Percentiles rank a stretch among this genome's conserved stretches.
These are phyloP conservation scores for Babesia bovis DNA, from an alignment of 169 alveolate species.

Conservation along the genomic window DNA sequence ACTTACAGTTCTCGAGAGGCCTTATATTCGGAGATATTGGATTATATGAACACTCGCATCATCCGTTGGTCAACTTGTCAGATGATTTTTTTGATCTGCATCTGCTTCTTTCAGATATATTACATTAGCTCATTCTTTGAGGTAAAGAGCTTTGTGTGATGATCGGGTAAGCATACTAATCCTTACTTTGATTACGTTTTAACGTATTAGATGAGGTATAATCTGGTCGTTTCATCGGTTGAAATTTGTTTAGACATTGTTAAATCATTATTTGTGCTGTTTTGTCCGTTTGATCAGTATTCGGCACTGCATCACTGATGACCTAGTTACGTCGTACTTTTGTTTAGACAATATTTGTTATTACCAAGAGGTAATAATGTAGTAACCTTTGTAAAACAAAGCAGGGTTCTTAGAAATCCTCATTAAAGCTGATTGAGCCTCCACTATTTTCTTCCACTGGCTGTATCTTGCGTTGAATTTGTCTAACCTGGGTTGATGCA, in stretches of 20 bases:
- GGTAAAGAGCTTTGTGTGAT: slow-evolving; percentile 61
- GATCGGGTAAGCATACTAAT: too few species aligned
- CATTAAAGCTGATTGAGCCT: slow-evolving; percentile 49
- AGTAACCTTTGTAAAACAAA: too few species aligned
- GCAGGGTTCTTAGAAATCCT: slow-evolving; percentile 61
- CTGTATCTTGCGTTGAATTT: neutral
- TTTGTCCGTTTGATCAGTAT: too few species aligned
- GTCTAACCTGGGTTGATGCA: slow-evolving; percentile 5
- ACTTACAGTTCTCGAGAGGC: slow-evolving; percentile 64
- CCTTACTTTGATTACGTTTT: too few species aligned
- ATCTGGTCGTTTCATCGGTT: too few species aligned
- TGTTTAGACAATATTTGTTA: too few species aligned
- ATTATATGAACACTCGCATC: slow-evolving; percentile 60
- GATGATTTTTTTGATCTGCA: slow-evolving; percentile 48
- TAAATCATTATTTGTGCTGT: too few species aligned
- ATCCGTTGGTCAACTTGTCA: slow-evolving; percentile 54
- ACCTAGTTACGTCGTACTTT: too few species aligned
- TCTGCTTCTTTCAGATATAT: slow-evolving; percentile 64
- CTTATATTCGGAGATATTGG: slow-evolving; percentile 41
- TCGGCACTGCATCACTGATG: too few species aligned
- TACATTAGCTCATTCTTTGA: slow-evolving; percentile 69
- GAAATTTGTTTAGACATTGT: too few species aligned
- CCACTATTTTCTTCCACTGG: slow-evolving; percentile 5
- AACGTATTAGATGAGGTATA: too few species aligned
- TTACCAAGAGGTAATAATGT: too few species aligned